phyloP scores from a whole-genome alignment of 768 basidiomycete species.

The Trametes maxima region DNA sequence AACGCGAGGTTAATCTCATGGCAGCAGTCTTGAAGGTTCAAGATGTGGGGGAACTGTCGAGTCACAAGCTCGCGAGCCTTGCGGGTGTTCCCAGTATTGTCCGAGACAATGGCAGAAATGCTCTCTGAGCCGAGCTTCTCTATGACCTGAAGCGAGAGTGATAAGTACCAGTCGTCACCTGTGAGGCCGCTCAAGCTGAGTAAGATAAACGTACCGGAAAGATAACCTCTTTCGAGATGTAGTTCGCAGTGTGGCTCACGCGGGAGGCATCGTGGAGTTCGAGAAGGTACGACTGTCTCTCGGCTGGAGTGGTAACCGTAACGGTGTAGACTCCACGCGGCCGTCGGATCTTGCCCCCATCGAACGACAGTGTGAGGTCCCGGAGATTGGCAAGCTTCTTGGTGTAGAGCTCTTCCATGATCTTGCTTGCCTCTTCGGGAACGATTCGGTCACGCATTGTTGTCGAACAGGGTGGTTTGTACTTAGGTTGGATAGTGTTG shows the following conservation, averaged over 20 bases:
- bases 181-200: neutral
- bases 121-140: neutral
- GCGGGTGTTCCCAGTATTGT: constrained; percentile 10
- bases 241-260: neutral
- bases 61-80: neutral
- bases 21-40: constrained; percentile 6
- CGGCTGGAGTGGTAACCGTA: neutral
- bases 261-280: neutral
- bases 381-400: neutral
- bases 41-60: neutral
- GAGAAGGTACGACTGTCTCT: neutral
- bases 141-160: neutral
- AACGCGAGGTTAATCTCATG: constrained; percentile 8
- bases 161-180: neutral
- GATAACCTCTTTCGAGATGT: neutral
- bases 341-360: neutral
- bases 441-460: neutral
- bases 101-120: neutral
- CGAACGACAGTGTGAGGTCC: neutral
- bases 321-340: constrained; percentile 5
- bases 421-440: neutral
- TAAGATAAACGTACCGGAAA: neutral
- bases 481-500: neutral
- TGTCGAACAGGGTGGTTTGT: neutral
- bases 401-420: neutral